Base-by-base conservation (phyloP, 2,329 filamentous ascomycete species). In the Ceratocystis papillata region DNA sequence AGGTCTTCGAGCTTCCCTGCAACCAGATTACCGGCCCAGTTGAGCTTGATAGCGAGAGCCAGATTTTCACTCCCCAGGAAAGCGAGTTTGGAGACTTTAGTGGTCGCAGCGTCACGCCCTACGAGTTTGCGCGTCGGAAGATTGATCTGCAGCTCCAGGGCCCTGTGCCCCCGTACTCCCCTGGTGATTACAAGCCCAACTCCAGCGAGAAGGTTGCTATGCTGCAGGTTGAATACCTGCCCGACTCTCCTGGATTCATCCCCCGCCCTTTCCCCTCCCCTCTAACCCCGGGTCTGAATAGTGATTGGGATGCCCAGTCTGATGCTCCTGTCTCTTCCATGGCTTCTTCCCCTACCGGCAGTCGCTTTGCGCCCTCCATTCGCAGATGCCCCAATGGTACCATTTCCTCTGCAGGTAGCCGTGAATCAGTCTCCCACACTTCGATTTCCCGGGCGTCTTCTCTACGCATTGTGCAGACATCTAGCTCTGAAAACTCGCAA, bases 1-100 rank as follows among this genome's bases (percentile, higher is more conserved):
- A 81, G 68, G 77, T 81, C 2, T 82, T 81, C 67, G 81, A 83
- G 70, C 71, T 83, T 70, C 76, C 81, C 1, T 80, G 76, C 4
- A 77, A 77, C 0, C 69, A 74, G 0, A 73, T 75, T 28, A 78
- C 76, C 22, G 74, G 78, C 61, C 73, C 72, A 8, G 71, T 72
- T 60, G 77, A 74, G 4, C 71, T 74, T 55, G 72, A 76, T 15
- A 75, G 74, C 12, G 76, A 77, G 1, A 76, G 76, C 0, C 76
- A 79, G 30, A 20, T 33, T 6, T 61, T 62, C 20, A 50, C 44
- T 17, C 41, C 60, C 7, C 60, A 48, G 37, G 46, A 33, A 6
- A 30, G 15, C 28, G 62, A 30, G 48, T 69, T 79, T 5, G 76
- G 76, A 0, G 57, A 63, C 3, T 76, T 75, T 0, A 75, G 77